A percentile compares a stretch with the other conserved stretches of the same genome.
Conservation (phyloP, 2,329 filamentous ascomycete genomes). For the Trichophyton verrucosum region DNA sequence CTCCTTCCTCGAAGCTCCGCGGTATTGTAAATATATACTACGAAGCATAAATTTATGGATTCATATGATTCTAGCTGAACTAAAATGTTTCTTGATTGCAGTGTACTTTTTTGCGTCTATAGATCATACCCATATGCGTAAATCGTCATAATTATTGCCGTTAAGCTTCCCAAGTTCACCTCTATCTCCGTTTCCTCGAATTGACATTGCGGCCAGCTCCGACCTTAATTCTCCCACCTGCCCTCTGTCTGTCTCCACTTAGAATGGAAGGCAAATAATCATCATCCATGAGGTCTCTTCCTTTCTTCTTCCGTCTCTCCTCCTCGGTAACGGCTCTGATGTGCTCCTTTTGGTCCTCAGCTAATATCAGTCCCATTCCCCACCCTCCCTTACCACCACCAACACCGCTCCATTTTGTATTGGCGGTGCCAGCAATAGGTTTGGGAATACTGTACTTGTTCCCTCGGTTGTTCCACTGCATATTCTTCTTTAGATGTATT, state of each 20-base stretch:
- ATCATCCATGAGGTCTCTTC: slow-evolving; percentile 84
- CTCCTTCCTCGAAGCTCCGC: neutral
- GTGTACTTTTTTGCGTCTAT: slow-evolving; percentile 1
- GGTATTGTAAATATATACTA: neutral
- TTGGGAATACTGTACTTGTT: slow-evolving; percentile 91
- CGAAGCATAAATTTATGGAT: neutral
- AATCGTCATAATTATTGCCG: neutral
- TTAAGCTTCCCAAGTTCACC: neutral
- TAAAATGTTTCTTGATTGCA: neutral
- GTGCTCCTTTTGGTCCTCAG: slow-evolving; percentile 96
- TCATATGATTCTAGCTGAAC: neutral
- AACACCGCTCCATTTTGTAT: slow-evolving; percentile 54
- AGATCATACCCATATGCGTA: slow-evolving; percentile 6
- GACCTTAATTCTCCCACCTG: slow-evolving; percentile 58
- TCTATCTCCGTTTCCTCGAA: slow-evolving; percentile 45
- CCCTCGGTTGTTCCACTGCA: slow-evolving; percentile 89
- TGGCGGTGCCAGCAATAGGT: slow-evolving; percentile 66
- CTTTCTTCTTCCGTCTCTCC: slow-evolving; percentile 46
- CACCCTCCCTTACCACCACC: slow-evolving; percentile 77
- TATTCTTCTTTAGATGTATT: slow-evolving; percentile 83
- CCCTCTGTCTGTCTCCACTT: slow-evolving; percentile 59
- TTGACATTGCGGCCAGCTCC: slow-evolving; percentile 83
- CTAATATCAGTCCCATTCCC: slow-evolving; percentile 70
- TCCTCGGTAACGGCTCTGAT: slow-evolving; percentile 50
- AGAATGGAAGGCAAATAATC: slow-evolving; percentile 80